Conservation (phyloP, 495 filamentous ascomycete species). For the Lasiosphaeria miniovina region DNA sequence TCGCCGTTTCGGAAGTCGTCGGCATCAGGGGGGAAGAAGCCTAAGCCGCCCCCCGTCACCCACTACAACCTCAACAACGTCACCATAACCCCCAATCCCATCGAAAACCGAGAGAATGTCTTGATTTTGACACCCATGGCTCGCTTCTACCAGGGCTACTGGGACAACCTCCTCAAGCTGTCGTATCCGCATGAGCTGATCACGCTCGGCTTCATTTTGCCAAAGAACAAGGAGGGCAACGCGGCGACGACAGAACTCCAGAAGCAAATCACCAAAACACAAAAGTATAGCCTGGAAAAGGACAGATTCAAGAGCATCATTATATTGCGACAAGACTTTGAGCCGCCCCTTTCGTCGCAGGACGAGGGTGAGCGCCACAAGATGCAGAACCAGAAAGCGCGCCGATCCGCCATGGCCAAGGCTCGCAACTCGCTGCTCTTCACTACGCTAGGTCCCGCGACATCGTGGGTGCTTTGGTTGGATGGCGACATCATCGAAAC, state of each 20-base stretch:
- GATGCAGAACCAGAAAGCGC: constrained; percentile 77
- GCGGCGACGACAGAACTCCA: constrained; percentile 76
- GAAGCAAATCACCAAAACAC: constrained; percentile 77
- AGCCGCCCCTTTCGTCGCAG: constrained; percentile 75
- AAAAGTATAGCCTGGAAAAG: constrained; percentile 68
- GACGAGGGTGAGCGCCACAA: constrained; percentile 87
- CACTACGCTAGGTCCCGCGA: constrained; percentile 92
- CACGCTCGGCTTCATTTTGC: constrained; percentile 93
- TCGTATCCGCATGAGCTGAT: constrained; percentile 91
- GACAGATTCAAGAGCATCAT: constrained; percentile 86
- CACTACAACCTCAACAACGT: constrained; percentile 94
- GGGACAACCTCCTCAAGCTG: constrained; percentile 86
- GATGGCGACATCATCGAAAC: constrained; percentile 92
- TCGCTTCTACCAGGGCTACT: constrained; percentile 89
- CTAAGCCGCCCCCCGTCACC: constrained; percentile 77
- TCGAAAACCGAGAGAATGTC: constrained; percentile 76
- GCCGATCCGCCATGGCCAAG: constrained; percentile 85
- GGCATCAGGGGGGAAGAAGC: constrained; percentile 49
- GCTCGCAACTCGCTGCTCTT: constrained; percentile 93
- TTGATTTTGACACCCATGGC: constrained; percentile 91
- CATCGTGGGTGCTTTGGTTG: constrained; percentile 95
- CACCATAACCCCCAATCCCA: constrained; percentile 71
- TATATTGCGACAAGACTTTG: constrained; percentile 93
- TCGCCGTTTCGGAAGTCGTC: constrained; percentile 75
- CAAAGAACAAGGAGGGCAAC: constrained; percentile 86